Percentiles rank a stretch among this genome's conserved stretches.
Conservation (phyloP, 768 basidiomycete genomes). For the Austroboletus eburneus region DNA sequence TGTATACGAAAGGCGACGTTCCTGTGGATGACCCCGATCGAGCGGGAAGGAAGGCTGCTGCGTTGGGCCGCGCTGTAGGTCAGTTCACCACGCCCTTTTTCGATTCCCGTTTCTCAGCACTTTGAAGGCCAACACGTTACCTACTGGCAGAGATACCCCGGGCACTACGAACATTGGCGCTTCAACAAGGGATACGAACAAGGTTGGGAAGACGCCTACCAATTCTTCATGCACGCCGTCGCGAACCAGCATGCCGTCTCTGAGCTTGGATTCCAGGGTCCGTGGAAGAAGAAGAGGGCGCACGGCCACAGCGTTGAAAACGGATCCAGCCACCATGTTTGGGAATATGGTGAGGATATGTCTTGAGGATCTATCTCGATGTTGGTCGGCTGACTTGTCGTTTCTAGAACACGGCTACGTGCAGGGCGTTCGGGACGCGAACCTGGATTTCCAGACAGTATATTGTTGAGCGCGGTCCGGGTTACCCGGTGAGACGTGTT, state of each 20-base stretch:
- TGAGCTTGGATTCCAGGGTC: constrained; percentile 62
- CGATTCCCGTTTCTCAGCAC: constrained; percentile 2
- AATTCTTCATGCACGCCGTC: constrained; percentile 41
- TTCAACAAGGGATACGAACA: constrained; percentile 61
- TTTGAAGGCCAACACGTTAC: constrained; percentile 35
- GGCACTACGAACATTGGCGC: constrained; percentile 61
- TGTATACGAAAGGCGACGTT: constrained; percentile 27
- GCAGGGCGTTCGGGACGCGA: constrained; percentile 49
- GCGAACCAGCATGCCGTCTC: constrained; percentile 30
- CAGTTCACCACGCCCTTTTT: neutral
- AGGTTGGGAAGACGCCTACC: constrained; percentile 71
- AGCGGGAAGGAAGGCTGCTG: constrained; percentile 25
- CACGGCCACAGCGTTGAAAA: constrained; percentile 40
- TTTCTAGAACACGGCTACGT: constrained; percentile 55
- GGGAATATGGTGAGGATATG: constrained; percentile 60
- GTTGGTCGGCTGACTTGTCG: too few relatives aligned
- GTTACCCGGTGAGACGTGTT: too few relatives aligned
- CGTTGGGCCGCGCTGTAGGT: constrained; percentile 34
- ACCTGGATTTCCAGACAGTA: constrained; percentile 30
- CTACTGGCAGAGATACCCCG: constrained; percentile 47
- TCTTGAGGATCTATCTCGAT: too few relatives aligned
- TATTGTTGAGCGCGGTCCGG: constrained; percentile 27
- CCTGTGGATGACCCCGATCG: constrained; percentile 18
- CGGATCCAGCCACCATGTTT: constrained; percentile 43
- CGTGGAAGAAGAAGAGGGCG: constrained; percentile 50